phyloP scores from a whole-genome alignment of 2,329 filamentous ascomycete genomes.

The Triangularia setosa region DNA sequence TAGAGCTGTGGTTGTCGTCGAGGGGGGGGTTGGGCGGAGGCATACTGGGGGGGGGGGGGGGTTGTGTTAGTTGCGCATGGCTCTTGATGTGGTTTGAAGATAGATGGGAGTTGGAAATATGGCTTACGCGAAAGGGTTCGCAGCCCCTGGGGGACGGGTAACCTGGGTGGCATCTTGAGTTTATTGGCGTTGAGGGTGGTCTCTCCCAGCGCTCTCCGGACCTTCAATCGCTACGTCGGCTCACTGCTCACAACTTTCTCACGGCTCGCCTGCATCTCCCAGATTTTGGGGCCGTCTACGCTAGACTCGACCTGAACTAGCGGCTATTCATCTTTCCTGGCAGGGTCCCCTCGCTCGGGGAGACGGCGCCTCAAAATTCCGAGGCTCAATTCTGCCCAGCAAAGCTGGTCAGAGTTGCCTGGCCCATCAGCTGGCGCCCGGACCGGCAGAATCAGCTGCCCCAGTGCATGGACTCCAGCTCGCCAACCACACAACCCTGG shows the following conservation, averaged over 20 bases:
- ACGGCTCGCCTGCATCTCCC: slow-evolving; percentile 13
- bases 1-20: slow-evolving; percentile 39
- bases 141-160: slow-evolving; percentile 58
- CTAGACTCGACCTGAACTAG: slow-evolving; percentile 16
- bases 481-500: slow-evolving; percentile 26
- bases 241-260: slow-evolving; percentile 21
- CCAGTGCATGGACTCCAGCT: background rate
- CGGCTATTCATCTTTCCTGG: background rate
- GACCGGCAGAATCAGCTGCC: background rate
- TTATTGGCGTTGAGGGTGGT: slow-evolving; percentile 10
- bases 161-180: slow-evolving; percentile 61
- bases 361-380: slow-evolving; percentile 15
- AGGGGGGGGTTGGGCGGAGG: slow-evolving; percentile 48
- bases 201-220: slow-evolving; percentile 6
- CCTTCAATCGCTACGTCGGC: slow-evolving; percentile 5
- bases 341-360: slow-evolving; percentile 9
- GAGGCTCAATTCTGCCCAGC: background rate
- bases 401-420: background rate
- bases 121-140: slow-evolving; percentile 57
- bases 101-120: slow-evolving; percentile 15
- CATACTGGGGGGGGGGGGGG: slow-evolving; percentile 47
- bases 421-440: background rate
- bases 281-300: slow-evolving; percentile 23
- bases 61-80: slow-evolving; percentile 3
- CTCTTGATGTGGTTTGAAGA: background rate